These are phyloP conservation scores for Thyridium curvatum DNA, from an alignment of 2,329 filamentous ascomycete species.

Conservation along the genomic window DNA sequence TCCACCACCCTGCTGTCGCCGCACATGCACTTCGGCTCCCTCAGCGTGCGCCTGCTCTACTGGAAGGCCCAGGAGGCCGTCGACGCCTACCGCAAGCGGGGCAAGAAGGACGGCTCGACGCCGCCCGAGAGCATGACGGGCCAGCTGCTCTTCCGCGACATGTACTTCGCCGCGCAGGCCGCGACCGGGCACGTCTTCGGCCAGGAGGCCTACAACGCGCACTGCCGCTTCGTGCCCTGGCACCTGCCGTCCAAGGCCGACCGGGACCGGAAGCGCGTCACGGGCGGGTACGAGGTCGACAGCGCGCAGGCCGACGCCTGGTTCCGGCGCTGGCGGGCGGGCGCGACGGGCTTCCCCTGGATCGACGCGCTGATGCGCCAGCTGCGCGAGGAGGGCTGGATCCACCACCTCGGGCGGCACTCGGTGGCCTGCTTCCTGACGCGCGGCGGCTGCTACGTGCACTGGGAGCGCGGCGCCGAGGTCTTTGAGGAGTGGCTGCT, in stretches of 20 bases:
- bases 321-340: slow-evolving; percentile 64
- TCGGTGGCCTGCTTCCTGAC: slow-evolving; percentile 79
- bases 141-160: slow-evolving; percentile 71
- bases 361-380: slow-evolving; percentile 79
- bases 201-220: slow-evolving; percentile 58
- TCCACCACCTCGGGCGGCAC: slow-evolving; percentile 72
- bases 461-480: slow-evolving; percentile 72
- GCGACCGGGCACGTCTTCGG: slow-evolving; percentile 56
- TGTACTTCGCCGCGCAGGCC: slow-evolving; percentile 77
- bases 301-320: slow-evolving; percentile 53
- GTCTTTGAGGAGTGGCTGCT: slow-evolving; percentile 73
- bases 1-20: slow-evolving; percentile 69
- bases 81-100: slow-evolving; percentile 45
- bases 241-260: slow-evolving; percentile 59
- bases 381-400: slow-evolving; percentile 66
- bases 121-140: slow-evolving; percentile 66
- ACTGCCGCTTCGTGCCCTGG: slow-evolving; percentile 74
- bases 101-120: slow-evolving; percentile 48
- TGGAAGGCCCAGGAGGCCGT: slow-evolving; percentile 62
- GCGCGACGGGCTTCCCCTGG: slow-evolving; percentile 70
- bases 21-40: slow-evolving; percentile 66
- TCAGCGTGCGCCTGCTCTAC: slow-evolving; percentile 67
- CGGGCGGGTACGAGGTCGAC: slow-evolving; percentile 59
- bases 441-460: slow-evolving; percentile 69
- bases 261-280: slow-evolving; percentile 30